Evolutionary conservation across 163 green algal genomes (phyloP).

Genomic region (Scenedesmus sp.): DNA sequence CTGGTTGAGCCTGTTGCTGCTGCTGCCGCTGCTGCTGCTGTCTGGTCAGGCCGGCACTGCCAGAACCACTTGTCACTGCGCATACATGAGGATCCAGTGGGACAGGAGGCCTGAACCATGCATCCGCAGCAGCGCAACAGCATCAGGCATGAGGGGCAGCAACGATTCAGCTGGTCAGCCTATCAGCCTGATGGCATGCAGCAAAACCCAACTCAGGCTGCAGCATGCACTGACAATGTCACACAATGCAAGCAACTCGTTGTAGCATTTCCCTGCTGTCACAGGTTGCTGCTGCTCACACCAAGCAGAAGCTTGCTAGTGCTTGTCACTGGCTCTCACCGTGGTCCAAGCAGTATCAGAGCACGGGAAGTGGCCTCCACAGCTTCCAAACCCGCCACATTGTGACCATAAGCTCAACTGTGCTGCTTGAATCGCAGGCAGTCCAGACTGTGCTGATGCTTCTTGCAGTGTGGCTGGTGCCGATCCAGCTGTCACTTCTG

Average conservation of each 20-base stretch:
- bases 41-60: neutral
- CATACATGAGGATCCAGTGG: neutral
- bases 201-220: no score
- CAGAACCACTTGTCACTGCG: neutral
- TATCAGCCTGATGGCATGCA: neutral
- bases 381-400: neutral
- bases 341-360: neutral
- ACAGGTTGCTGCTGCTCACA: neutral
- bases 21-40: neutral
- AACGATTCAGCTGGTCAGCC: neutral
- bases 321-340: neutral
- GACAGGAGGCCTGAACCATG: neutral
- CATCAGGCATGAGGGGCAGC: neutral
- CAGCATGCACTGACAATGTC: no score
- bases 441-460: no score
- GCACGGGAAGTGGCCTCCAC: neutral
- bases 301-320: no score
- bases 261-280: no score
- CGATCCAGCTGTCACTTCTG: neutral
- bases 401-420: neutral
- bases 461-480: neutral
- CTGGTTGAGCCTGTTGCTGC: no score
- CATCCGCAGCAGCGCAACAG: neutral
- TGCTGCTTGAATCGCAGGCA: neutral
- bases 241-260: no score